Percentiles rank a stretch among this genome's conserved stretches.
Evolutionary conservation across 2,329 filamentous ascomycete species (phyloP).

Genomic region (Cladosporium cucumerinum): DNA sequence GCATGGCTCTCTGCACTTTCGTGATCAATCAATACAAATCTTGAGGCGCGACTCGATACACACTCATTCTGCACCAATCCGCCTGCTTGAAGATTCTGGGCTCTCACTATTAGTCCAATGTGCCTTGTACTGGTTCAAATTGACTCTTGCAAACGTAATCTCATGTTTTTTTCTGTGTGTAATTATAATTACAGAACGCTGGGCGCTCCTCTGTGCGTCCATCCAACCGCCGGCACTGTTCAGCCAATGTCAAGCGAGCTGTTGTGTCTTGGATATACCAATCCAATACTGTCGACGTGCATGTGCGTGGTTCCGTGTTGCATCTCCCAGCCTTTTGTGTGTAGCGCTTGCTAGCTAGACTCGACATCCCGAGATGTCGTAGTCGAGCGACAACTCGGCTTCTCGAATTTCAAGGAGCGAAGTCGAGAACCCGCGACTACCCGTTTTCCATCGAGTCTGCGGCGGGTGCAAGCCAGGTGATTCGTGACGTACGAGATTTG

Average conservation of each 20-base stretch:
- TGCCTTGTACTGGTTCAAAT: neutral
- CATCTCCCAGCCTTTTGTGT: neutral
- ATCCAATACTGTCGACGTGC: slow-evolving; percentile 14
- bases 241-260: slow-evolving; percentile 15
- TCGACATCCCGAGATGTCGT: neutral
- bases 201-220: neutral
- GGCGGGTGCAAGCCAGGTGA: neutral
- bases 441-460: neutral
- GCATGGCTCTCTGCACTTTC: too few relatives aligned
- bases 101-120: too few relatives aligned
- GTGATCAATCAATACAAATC: too few relatives aligned
- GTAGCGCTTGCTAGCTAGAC: neutral
- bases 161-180: slow-evolving; percentile 2
- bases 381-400: neutral
- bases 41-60: too few relatives aligned
- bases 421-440: neutral
- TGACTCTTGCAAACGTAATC: neutral
- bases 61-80: too few relatives aligned
- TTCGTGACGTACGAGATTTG: neutral
- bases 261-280: slow-evolving; percentile 10
- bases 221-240: slow-evolving; percentile 13
- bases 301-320: neutral
- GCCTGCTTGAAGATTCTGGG: too few relatives aligned
- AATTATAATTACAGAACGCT: slow-evolving; percentile 11
- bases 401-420: neutral